Percentiles rank a stretch among this genome's conserved stretches.
Evolutionary conservation across 2,329 filamentous ascomycete genomes (phyloP).

Genomic region (Sporothrix brasiliensis): DNA sequence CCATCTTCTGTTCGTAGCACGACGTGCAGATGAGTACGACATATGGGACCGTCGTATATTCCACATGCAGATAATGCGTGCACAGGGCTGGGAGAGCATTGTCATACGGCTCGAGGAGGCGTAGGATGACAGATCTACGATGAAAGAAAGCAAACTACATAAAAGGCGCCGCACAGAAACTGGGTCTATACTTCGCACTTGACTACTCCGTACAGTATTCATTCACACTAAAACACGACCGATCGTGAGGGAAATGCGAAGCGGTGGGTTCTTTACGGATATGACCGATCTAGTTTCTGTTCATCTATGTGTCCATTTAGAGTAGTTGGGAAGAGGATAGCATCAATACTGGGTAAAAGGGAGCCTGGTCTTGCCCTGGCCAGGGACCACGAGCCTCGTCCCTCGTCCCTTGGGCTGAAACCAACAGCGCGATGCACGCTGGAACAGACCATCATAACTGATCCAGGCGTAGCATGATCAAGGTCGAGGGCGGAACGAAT

Average conservation of each 20-base stretch:
- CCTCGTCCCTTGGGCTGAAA: constrained; percentile 8
- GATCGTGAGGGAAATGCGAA: too few relatives aligned
- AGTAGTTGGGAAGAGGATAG: not conserved
- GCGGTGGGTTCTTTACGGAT: not conserved
- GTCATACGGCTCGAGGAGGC: not conserved
- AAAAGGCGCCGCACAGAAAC: too few relatives aligned
- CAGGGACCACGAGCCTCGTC: constrained; percentile 4
- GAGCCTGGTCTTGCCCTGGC: not conserved
- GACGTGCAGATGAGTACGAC: not conserved
- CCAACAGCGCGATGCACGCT: not conserved
- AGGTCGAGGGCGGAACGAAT: not conserved
- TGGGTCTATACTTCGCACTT: too few relatives aligned
- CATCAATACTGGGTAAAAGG: too few relatives aligned
- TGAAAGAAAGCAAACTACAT: too few relatives aligned
- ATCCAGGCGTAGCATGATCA: not conserved
- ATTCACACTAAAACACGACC: too few relatives aligned
- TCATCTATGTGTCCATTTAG: not conserved
- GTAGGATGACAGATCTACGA: not conserved
- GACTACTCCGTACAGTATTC: too few relatives aligned
- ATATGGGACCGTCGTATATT: not conserved
- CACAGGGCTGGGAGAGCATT: not conserved
- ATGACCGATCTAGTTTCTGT: not conserved
- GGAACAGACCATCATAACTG: not conserved
- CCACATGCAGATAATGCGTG: not conserved
- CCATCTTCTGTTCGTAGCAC: not conserved